Base-by-base conservation (phyloP, 192 early-diverging fungal genomes). In the Umbelopsis isabellina region DNA sequence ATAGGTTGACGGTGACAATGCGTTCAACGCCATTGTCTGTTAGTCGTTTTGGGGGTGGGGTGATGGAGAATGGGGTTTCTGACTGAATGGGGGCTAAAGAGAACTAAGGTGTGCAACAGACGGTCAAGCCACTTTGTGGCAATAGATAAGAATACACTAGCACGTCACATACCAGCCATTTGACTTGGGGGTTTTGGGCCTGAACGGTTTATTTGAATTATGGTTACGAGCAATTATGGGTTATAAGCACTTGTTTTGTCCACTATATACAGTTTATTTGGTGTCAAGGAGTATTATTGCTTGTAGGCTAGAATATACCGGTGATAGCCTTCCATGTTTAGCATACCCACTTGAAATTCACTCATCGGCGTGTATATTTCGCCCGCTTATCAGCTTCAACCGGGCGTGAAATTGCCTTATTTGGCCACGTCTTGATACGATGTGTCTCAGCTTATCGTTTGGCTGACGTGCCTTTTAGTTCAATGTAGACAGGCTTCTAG, bases 141-240 rank as follows among this genome's bases (percentile, higher is more conserved):
- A 61, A 61, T 61, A 35, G 55, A 61, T 61, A 61, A 61, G 55
- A 5, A 15, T 16, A 35, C 21, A 4, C 16, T 25, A 25, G 55
- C 55, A 61, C 55, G 55, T 61, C 55, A 61, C 55, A 61, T 27
- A n/a, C n/a, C n/a, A n/a, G n/a, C n/a, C n/a, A n/a, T n/a, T n/a
- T n/a, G n/a, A n/a, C n/a, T n/a, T n/a, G n/a, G n/a, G n/a, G n/a
- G n/a, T n/a, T n/a, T n/a, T n/a, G n/a, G n/a, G n/a, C n/a, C n/a
- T n/a, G n/a, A n/a, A n/a, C n/a, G n/a, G n/a, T n/a, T n/a, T n/a
- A n/a, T n/a, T n/a, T n/a, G n/a, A n/a, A n/a, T n/a, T n/a, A n/a
- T n/a, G n/a, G n/a, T n/a, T n/a, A n/a, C n/a, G n/a, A n/a, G n/a
- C n/a, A n/a, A n/a, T n/a, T n/a, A n/a, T n/a, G n/a, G n/a, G n/a